Evolutionary conservation across 179 eudicot species (phyloP), one percentile per base, ranked within the genome.

Genomic region (Silene coronaria): DNA sequence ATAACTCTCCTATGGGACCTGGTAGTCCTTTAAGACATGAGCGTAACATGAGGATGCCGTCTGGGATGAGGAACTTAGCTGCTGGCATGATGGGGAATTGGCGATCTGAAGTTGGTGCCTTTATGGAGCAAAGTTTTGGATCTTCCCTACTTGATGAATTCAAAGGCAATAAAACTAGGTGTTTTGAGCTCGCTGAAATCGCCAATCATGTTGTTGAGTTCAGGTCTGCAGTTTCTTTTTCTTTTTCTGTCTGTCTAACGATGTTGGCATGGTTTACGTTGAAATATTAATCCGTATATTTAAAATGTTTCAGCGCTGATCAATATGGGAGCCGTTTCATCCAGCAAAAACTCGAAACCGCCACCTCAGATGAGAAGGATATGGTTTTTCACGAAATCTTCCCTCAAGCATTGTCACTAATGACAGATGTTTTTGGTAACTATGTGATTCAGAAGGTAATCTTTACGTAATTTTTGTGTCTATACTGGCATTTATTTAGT

Each of bases 361-460:
- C 98, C 8, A 91, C 97, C n/a, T 42, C 81, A 13, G 97, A 93
- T 68, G 97, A 93, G 85, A 93, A 91, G 80, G 83, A 87, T 75
- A 91, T 91, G 95, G 98, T 93, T 76, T 93, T 91, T 67, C 84
- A 88, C 79, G 98, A 93, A 85, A 93, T 93, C 36, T 84, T 87
- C 71, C 98, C 97, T 27, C 95, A 91, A 60, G 98, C 96, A 57
- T 85, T 91, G 78, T 84, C 95, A 28, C 77, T 93, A 72, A 93
- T 93, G 97, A 93, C 98, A 72, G 98, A 93, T 83, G 98, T 93
- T n/a, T 93, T 93, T 82, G 98, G 98, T 71, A 93, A 93, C 82
- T 93, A 93, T 77, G 98, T 93, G 77, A 83, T 93, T 74, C 98
- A 93, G 67, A 92, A 92, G 97, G 97, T 91, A 83, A 67, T 67